A percentile compares a stretch with the other conserved stretches of the same genome.
phyloP scores from a whole-genome alignment of 2,329 filamentous ascomycete genomes.

The Pseudohalonectria lignicola region DNA sequence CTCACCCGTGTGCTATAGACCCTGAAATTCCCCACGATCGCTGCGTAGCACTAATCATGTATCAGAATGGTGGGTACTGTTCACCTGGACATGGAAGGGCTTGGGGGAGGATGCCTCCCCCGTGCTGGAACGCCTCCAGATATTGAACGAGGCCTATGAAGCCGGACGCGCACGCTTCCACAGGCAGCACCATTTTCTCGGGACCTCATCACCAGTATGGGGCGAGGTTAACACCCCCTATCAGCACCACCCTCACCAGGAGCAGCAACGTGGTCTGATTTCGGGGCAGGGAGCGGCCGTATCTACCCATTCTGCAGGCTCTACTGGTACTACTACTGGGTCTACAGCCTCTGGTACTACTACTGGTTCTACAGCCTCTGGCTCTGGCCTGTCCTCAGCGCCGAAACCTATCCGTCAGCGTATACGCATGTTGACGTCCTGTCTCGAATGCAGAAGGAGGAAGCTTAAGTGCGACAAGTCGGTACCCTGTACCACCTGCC shows the following conservation, averaged over 20 bases:
- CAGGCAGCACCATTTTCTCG: not conserved
- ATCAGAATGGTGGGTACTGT: no score
- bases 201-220: not conserved
- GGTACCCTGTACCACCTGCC: slow-evolving; percentile 60
- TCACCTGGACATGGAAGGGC: no score
- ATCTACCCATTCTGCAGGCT: not conserved
- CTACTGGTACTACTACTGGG: not conserved
- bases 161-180: no score
- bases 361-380: not conserved
- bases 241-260: slow-evolving; percentile 2
- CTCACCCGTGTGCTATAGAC: no score
- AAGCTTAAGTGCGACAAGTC: slow-evolving; percentile 72
- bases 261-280: not conserved
- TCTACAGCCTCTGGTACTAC: not conserved
- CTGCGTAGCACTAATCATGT: no score
- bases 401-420: slow-evolving; percentile 41
- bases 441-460: slow-evolving; percentile 59
- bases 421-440: slow-evolving; percentile 58
- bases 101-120: no score
- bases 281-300: not conserved
- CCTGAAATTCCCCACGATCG: no score
- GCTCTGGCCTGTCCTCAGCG: not conserved
- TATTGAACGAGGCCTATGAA: no score
- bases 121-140: no score
- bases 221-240: not conserved